Conservation (phyloP, 768 basidiomycete species). For the Lenzites betulinus region DNA sequence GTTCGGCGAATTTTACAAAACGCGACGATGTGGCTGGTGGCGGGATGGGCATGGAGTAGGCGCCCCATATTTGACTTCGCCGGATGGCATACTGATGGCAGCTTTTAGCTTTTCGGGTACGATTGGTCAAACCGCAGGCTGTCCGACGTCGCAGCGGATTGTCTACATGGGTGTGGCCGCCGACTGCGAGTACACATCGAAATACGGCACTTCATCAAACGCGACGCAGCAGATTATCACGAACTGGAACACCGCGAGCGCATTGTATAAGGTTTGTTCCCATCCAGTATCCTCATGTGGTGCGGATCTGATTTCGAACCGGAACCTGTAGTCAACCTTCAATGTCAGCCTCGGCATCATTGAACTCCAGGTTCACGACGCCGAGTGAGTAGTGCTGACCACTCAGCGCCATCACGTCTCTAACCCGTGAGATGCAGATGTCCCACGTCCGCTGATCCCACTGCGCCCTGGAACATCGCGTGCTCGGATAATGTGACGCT, state of each 20-base stretch:
- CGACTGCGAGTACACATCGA: constrained; percentile 75
- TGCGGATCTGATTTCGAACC: background rate
- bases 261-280: constrained; percentile 60
- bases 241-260: constrained; percentile 77
- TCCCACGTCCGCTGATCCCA: constrained; percentile 52
- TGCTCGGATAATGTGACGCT: constrained; percentile 58
- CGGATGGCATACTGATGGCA: background rate
- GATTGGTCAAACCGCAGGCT: constrained; percentile 73
- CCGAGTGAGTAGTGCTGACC: constrained; percentile 35
- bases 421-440: constrained; percentile 46
- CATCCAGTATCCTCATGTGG: background rate
- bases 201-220: constrained; percentile 62
- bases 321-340: constrained; percentile 57
- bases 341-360: constrained; percentile 85
- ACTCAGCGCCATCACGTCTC: background rate
- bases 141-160: constrained; percentile 71
- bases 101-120: constrained; percentile 60
- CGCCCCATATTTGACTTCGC: background rate
- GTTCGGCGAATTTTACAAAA: constrained; percentile 40
- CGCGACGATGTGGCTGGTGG: constrained; percentile 60
- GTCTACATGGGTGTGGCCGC: constrained; percentile 88
- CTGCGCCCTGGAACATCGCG: constrained; percentile 73
- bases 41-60: constrained; percentile 55
- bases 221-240: constrained; percentile 76
- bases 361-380: constrained; percentile 71